Evolutionary conservation across 2,329 filamentous ascomycete species (phyloP), one percentile per base, ranked within the genome.

Genomic region (Spiromastix sp.): DNA sequence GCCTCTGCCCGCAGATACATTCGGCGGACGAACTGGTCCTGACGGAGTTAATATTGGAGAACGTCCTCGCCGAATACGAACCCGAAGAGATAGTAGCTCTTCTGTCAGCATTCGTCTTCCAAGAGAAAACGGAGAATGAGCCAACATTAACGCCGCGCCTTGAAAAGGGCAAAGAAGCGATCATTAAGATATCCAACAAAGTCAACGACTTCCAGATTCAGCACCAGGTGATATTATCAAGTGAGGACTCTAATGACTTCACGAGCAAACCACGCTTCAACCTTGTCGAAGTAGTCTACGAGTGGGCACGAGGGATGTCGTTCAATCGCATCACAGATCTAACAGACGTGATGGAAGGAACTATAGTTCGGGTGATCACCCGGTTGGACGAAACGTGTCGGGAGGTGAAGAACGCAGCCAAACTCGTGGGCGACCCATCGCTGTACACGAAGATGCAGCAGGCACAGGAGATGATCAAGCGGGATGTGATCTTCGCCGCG

Each of bases 311-410:
- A 32, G 91, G 91, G 17, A 96, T 96, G 85, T 89, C 84, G 34
- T 98, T 98, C 70, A 93, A 93, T 62, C 89, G 91, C 45, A 98
- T 98, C 47, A 96, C 89, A 0, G 83, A 89, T 46, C 64, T 98
- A 54, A 98, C 91, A 5, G 89, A 96, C 57, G 87, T 98, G 38
- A 77, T 96, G 50, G 91, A 98, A 60, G 91, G 91, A 1, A 96
- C 91, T 0, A 96, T 98, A 62, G 91, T 98, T 31, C 71, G 91
- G 34, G 89, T 91, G 2, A 96, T 98, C 48, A 93, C 86, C 27
- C 69, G 91, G 17, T 67, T 98, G 39, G 91, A 98, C 52, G 91
- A 98, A 70, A 94, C 86, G 6, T 98, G 91, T 55, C 72, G 91
- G 31, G 91, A 98, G 61, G 91, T 96, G 37, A 95, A 94, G 71